Percentiles rank a stretch among this genome's conserved stretches.
Conservation (phyloP, 345 rosid species). For the Lumnitzera littorea region DNA sequence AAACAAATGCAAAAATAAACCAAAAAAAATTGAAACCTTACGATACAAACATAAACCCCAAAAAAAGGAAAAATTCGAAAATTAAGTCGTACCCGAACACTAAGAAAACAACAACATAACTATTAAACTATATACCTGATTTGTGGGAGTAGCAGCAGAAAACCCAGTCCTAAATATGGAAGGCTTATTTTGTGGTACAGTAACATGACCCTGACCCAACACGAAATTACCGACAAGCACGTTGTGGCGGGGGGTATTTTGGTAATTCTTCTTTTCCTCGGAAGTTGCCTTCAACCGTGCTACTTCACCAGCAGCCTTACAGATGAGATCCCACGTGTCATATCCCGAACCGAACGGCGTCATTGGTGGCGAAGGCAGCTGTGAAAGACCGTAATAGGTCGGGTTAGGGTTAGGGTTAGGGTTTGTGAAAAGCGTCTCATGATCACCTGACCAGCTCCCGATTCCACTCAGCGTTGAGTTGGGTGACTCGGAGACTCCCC, state of each 20-base stretch:
- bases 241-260: background rate
- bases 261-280: conserved; percentile 11
- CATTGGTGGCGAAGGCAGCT: conserved; percentile 47
- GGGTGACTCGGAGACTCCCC: conserved; percentile 47
- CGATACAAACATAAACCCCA: too few species aligned
- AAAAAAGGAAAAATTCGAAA: too few species aligned
- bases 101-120: too few species aligned
- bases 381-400: conserved; percentile 42
- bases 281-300: conserved; percentile 42
- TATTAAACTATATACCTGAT: too few species aligned
- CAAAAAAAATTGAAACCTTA: too few species aligned
- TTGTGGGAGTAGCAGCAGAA: too few species aligned
- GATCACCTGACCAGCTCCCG: conserved; percentile 23
- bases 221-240: conserved; percentile 1
- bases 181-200: too few species aligned
- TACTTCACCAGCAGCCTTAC: conserved; percentile 69
- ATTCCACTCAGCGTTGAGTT: conserved; percentile 60
- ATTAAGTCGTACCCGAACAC: too few species aligned
- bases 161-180: too few species aligned
- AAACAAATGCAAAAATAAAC: too few species aligned
- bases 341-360: conserved; percentile 33
- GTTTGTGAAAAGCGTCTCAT: conserved; percentile 17
- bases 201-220: background rate
- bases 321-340: conserved; percentile 50
- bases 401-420: conserved; percentile 32